phyloP scores from a whole-genome alignment of 2,329 filamentous ascomycete genomes.

The Claviceps sp. region DNA sequence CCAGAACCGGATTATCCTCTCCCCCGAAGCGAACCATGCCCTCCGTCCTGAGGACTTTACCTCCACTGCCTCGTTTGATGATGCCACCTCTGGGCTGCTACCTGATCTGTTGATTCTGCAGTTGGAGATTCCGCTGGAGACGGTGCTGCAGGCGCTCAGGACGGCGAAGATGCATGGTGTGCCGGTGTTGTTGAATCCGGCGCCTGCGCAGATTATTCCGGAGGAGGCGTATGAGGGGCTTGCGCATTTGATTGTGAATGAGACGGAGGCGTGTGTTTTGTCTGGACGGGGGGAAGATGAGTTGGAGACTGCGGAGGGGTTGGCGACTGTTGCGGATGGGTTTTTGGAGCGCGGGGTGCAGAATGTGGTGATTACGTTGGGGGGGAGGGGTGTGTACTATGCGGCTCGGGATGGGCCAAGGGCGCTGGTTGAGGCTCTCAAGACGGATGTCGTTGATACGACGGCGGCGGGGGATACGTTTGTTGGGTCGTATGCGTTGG shows the following conservation, averaged over 20 bases:
- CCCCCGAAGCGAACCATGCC: conserved; percentile 55
- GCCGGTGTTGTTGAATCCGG: conserved; percentile 71
- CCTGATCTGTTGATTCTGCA: conserved; percentile 62
- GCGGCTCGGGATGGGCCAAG: conserved; percentile 28
- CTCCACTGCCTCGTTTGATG: too few relatives aligned
- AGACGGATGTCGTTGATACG: conserved; percentile 73
- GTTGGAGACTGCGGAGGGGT: conserved; percentile 31
- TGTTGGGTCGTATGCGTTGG: conserved; percentile 73
- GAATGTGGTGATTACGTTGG: conserved; percentile 75
- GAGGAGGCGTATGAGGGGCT: conserved; percentile 51
- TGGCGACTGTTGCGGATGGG: conserved; percentile 34
- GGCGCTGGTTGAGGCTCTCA: conserved; percentile 46
- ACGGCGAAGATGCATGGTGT: conserved; percentile 34
- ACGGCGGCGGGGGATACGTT: conserved; percentile 93
- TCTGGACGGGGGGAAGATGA: conserved; percentile 31
- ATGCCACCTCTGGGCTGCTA: too few relatives aligned
- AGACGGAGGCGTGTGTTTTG: conserved; percentile 72
- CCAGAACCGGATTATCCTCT: conserved; percentile 65
- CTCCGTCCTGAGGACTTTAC: conserved; percentile 24
- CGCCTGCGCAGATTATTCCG: conserved; percentile 59
- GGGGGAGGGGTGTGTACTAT: conserved; percentile 64
- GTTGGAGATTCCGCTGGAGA: conserved; percentile 59
- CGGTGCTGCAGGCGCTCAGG: conserved; percentile 47
- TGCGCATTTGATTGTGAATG: conserved; percentile 75
- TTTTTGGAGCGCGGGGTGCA: conserved; percentile 59